Percentiles rank a stretch among this genome's conserved stretches.
Evolutionary conservation across 495 filamentous ascomycete genomes (phyloP).

Genomic region (Hypoxylon lenormandii): DNA sequence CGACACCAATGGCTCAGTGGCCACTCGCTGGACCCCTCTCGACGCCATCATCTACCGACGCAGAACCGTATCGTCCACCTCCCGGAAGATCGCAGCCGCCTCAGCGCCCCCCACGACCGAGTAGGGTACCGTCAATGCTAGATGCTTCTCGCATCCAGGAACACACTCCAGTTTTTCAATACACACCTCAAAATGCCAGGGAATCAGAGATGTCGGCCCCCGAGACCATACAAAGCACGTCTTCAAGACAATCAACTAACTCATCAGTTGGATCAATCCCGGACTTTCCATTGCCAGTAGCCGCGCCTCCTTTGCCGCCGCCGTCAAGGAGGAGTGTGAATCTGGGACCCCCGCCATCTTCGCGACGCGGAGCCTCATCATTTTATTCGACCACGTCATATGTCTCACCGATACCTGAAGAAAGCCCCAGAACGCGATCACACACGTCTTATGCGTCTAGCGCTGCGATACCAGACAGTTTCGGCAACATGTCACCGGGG

Average conservation of each 20-base stretch:
- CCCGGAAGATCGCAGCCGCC: slow-evolving; percentile 69
- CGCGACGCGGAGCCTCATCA: slow-evolving; percentile 75
- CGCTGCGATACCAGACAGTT: slow-evolving; percentile 78
- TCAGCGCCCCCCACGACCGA: slow-evolving; percentile 75
- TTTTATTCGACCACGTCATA: slow-evolving; percentile 79
- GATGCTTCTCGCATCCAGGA: slow-evolving; percentile 64
- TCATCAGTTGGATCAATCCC: slow-evolving; percentile 72
- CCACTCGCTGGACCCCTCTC: slow-evolving; percentile 63
- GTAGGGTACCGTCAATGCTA: slow-evolving; percentile 66
- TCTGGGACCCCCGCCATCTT: slow-evolving; percentile 73
- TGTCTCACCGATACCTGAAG: slow-evolving; percentile 90
- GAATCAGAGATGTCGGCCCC: slow-evolving; percentile 49
- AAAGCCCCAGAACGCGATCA: slow-evolving; percentile 70
- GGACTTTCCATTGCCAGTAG: slow-evolving; percentile 68
- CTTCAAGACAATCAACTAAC: slow-evolving; percentile 64
- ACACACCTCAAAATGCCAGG: slow-evolving; percentile 56
- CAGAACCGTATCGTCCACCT: slow-evolving; percentile 62
- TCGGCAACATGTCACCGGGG: slow-evolving; percentile 62
- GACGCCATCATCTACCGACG: slow-evolving; percentile 50
- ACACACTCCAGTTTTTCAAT: slow-evolving; percentile 65
- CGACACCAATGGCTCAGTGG: slow-evolving; percentile 65
- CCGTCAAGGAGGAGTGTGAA: slow-evolving; percentile 66
- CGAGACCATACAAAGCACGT: slow-evolving; percentile 56
- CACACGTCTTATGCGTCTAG: slow-evolving; percentile 85
- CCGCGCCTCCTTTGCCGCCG: slow-evolving; percentile 47